Base-by-base conservation (phyloP, 2,329 filamentous ascomycete species). In the Grosmannia serpens region DNA sequence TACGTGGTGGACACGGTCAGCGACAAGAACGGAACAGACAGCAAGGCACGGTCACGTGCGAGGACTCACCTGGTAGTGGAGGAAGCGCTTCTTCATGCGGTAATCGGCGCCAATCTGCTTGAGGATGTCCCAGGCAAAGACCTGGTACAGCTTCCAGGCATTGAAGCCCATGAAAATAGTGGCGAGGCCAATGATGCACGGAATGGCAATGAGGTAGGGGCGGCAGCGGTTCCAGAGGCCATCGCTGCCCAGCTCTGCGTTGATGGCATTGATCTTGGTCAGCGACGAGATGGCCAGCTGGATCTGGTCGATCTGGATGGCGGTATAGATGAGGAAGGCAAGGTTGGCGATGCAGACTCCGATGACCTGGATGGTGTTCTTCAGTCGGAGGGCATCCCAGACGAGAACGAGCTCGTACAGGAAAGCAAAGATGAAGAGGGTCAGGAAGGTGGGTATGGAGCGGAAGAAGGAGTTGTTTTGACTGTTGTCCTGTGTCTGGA, bases 71-170 rank as follows among this genome's bases (percentile, higher is more conserved):
- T 99, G 94, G 71, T 95, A 99, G 62, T 92, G 89, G 61, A 99
- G 81, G 75, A 95, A 99, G 63, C 94, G 86, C 74, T 91, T 87
- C 81, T 96, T 97, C 87, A 99, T 90, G 67, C 91, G 85, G 69
- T 96, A 83, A 76, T 99, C 94, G 56, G 94, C 94, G 69, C 91
- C 95, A 70, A 99, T 99, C 72, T 95, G 91, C 78, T 99, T 99
- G 74, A 99, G 91, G 68, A 99, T 99, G 59, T 94, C 94, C 94
- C 94, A 99, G 13, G 94, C 92, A 73, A 99, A 99, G 71, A 96
- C 92, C 69, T 96, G 91, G 70, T 99, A 97, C 35, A 99, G 80
- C 75, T 96, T 96, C 88, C 91, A 97, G 2, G 92, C 85, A 56
- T 91, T 77, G 62, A 90, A 87, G 17, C 78, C 79, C 78, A 97